Evolutionary conservation across 257 asterid genomes (phyloP).

Genomic region (Primulina tabacum): DNA sequence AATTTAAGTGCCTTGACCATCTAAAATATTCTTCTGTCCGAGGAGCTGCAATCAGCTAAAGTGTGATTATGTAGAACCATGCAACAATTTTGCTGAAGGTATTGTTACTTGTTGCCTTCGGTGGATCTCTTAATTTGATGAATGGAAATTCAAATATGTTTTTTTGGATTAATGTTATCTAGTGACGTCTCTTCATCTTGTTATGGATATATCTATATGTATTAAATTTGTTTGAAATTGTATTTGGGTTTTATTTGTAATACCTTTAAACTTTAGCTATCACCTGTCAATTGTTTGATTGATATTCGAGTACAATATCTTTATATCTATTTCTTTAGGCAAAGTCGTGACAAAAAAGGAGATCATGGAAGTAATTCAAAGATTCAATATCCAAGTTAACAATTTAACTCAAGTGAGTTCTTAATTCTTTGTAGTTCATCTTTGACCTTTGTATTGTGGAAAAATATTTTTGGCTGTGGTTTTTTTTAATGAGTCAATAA

Average conservation of each 20-base stretch:
- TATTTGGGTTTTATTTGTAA: background rate
- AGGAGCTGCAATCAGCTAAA: conserved; percentile 12
- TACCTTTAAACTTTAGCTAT: conserved; percentile 15
- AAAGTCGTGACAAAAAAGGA: conserved; percentile 65
- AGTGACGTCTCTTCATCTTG: conserved; percentile 1
- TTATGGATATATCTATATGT: background rate
- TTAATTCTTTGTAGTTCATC: conserved; percentile 28
- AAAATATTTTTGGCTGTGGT: no score
- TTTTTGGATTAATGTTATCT: background rate
- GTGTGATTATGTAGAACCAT: conserved; percentile 3
- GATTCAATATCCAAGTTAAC: conserved; percentile 89
- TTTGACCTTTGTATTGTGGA: no score
- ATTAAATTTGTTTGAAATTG: background rate
- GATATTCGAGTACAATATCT: conserved; percentile 7
- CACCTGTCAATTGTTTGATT: conserved; percentile 8
- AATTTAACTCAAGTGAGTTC: conserved; percentile 91
- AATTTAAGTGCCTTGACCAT: conserved; percentile 12
- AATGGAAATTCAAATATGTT: conserved; percentile 8
- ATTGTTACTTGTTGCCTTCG: conserved; percentile 14
- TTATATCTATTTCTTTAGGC: conserved; percentile 42
- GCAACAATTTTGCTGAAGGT: no score
- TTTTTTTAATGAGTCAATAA: no score
- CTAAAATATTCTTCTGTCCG: background rate
- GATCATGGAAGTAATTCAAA: conserved; percentile 53
- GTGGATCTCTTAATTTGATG: background rate